A percentile compares a stretch with the other conserved stretches of the same genome.
phyloP scores from a whole-genome alignment of 2,329 filamentous ascomycete genomes.

The Emericellopsis cladophorae region DNA sequence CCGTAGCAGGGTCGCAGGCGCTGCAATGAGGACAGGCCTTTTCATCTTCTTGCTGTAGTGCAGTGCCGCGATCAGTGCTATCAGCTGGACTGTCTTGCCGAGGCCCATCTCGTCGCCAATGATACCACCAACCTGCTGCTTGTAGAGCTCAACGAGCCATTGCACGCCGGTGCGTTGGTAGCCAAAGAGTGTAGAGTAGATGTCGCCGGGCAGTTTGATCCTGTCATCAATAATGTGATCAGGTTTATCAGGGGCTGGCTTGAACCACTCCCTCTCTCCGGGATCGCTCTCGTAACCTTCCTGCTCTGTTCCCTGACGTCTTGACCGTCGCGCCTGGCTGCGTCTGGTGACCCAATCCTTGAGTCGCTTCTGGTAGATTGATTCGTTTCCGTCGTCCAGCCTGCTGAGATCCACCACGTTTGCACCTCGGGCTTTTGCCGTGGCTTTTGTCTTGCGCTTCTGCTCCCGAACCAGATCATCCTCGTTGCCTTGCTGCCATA shows the following conservation, averaged over 20 bases:
- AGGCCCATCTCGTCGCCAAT: constrained; percentile 97
- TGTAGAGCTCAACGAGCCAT: constrained; percentile 88
- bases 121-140: constrained; percentile 83
- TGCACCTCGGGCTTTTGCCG: constrained; percentile 18
- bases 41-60: constrained; percentile 81
- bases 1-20: constrained; percentile 85
- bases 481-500: constrained; percentile 25
- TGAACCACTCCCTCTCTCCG: constrained; percentile 58
- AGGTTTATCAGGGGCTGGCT: constrained; percentile 70
- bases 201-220: constrained; percentile 78
- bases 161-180: constrained; percentile 96
- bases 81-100: constrained; percentile 72
- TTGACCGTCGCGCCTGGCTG: constrained; percentile 25
- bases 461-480: constrained; percentile 23
- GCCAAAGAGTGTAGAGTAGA: constrained; percentile 83
- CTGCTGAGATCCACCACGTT: constrained; percentile 35
- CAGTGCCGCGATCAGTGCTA: constrained; percentile 74
- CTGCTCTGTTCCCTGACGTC: constrained; percentile 20
- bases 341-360: constrained; percentile 56
- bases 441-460: constrained; percentile 28
- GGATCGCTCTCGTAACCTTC: constrained; percentile 28
- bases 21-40: constrained; percentile 82
- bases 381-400: constrained; percentile 83
- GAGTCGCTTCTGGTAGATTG: constrained; percentile 63
- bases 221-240: constrained; percentile 66